Base-by-base conservation (phyloP, 176 grass and related monocot genomes). In the Metroxylon sagu region DNA sequence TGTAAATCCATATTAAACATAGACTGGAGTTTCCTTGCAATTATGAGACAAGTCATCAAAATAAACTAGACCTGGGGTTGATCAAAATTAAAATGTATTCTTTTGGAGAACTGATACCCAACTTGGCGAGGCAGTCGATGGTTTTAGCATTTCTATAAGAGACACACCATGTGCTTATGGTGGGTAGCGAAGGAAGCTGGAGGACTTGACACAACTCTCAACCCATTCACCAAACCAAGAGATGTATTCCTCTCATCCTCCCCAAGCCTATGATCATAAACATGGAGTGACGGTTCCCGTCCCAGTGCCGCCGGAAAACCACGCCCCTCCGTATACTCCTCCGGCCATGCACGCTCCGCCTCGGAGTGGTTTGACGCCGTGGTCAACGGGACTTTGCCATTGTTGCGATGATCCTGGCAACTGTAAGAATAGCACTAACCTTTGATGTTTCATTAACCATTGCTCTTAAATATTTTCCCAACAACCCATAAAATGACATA, bases 321-420 rank as follows among this genome's bases (percentile, higher is more conserved):
- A 14, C 72, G 0, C 76, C 79, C 76, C 59, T 78, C 25, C 58
- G n/a, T 12, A 25, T 31, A 68, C 53, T 58, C 54, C 19, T 16
- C 65, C 48, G 26, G 19, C 67, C 14, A 76, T 50, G 84, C 66
- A 85, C 50, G 57, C 72, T 23, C 21, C 58, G 4, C 67, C 66
- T 72, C 67, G 16, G 60, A 21, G 19, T 60, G 54, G 68, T 29
- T 51, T 91, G 29, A 66, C 56, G 26, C 63, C 10, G 18, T 98
- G 93, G 93, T 98, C 93, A 10, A 98, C 93, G 14, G 81, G 93
- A 19, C 93, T 98, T 55, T 98, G 85, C 84, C 84, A 98, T 77
- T 98, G 93, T 66, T 81, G 85, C 84, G 93, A 98, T 73, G 93
- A 98, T 43, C 87, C 93, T 1, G 87, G 87, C 1, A 98, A 92